Evolutionary conservation across 2,329 filamentous ascomycete species (phyloP).

Genomic region (Corinectria fuckeliana): DNA sequence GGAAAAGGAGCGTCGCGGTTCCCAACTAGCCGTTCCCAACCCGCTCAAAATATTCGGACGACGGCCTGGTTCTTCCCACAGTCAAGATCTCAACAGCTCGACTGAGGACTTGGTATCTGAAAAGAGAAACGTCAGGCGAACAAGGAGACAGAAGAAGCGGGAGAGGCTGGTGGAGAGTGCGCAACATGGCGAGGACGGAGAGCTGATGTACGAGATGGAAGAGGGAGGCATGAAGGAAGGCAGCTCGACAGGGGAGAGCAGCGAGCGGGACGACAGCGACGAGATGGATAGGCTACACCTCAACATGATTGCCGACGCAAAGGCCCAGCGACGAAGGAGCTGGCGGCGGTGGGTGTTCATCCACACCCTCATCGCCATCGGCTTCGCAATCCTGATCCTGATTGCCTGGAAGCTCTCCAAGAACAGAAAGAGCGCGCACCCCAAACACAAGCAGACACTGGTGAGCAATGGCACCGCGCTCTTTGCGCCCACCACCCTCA

Average conservation of each 20-base stretch:
- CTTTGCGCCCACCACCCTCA: slow-evolving; percentile 89
- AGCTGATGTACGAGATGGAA: slow-evolving; percentile 91
- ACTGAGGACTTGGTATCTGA: slow-evolving; percentile 57
- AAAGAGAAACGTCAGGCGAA: slow-evolving; percentile 56
- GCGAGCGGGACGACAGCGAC: slow-evolving; percentile 65
- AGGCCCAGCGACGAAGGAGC: slow-evolving; percentile 56
- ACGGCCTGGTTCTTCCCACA: slow-evolving; percentile 44
- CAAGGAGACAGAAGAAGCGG: slow-evolving; percentile 60
- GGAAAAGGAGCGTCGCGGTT: slow-evolving; percentile 58
- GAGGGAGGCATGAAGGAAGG: slow-evolving; percentile 75
- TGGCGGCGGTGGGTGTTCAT: slow-evolving; percentile 63
- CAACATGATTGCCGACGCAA: slow-evolving; percentile 54
- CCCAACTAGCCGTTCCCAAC: slow-evolving; percentile 57
- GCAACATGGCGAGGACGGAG: slow-evolving; percentile 70
- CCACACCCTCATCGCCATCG: slow-evolving; percentile 57
- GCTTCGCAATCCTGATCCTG: slow-evolving; percentile 62
- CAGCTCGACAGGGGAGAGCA: slow-evolving; percentile 67
- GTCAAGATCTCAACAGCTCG: slow-evolving; percentile 49
- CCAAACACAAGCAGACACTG: slow-evolving; percentile 39
- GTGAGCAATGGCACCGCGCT: slow-evolving; percentile 84
- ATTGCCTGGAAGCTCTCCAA: slow-evolving; percentile 65
- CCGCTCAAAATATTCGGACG: slow-evolving; percentile 54
- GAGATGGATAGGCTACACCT: slow-evolving; percentile 62
- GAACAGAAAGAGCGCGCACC: slow-evolving; percentile 45
- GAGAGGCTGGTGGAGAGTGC: slow-evolving; percentile 60